A percentile compares a stretch with the other conserved stretches of the same genome.
Conservation (phyloP, 441 rosid species). For the Viola pubescens region DNA sequence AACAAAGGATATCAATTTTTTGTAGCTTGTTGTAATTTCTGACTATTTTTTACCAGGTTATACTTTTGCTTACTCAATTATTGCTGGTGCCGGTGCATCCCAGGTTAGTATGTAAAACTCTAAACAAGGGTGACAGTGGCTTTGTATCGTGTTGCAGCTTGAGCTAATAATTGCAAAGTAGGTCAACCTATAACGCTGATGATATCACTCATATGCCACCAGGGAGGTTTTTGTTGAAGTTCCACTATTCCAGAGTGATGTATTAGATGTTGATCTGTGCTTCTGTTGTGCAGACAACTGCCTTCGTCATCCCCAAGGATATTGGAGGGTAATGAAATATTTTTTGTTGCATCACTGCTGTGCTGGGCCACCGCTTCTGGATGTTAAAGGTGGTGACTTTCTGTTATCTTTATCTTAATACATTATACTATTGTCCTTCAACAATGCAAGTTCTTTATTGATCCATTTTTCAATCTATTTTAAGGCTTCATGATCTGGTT, state of each 20-base stretch:
- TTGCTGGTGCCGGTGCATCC: neutral
- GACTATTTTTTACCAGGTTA: neutral
- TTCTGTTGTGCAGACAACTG: neutral
- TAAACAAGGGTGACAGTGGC: neutral
- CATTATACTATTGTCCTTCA: neutral
- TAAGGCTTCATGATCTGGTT: neutral
- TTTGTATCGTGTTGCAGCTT: neutral
- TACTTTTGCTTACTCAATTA: neutral
- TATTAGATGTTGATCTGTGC: neutral
- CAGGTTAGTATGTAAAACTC: neutral
- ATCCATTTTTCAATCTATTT: neutral
- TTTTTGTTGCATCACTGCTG: neutral
- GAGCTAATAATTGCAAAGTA: neutral
- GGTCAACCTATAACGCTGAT: too few species aligned
- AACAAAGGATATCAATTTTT: too few species aligned
- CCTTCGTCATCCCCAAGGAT: neutral
- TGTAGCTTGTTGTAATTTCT: neutral
- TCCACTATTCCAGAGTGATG: too few species aligned
- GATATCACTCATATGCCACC: neutral
- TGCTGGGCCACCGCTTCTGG: neutral
- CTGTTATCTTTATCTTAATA: neutral
- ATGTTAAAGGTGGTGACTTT: neutral
- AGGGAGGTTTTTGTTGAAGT: neutral
- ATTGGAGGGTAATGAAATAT: neutral
- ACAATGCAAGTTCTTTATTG: neutral